A percentile compares a stretch with the other conserved stretches of the same genome.
Conservation (phyloP, 345 rosid species). For the Dipteronia sinensis region DNA sequence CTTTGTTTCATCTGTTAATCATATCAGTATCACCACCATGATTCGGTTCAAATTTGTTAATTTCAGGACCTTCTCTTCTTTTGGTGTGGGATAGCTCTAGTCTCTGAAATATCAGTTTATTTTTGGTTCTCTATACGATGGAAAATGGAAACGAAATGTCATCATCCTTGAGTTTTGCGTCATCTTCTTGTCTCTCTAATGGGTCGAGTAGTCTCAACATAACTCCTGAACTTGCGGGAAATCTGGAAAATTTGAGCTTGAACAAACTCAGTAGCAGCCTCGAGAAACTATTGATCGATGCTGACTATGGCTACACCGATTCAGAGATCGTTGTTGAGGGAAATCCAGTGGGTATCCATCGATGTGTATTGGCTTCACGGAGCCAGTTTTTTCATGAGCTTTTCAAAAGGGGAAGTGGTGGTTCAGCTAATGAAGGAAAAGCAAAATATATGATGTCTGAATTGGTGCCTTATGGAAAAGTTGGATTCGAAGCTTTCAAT, state of each 20-base stretch:
- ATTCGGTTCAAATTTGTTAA: neutral
- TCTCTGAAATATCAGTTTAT: neutral
- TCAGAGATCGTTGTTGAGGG: conserved; percentile 45
- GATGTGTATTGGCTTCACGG: conserved; percentile 51
- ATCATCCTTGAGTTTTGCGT: conserved; percentile 35
- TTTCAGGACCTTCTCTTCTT: neutral
- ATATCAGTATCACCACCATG: neutral
- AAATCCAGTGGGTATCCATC: conserved; percentile 37
- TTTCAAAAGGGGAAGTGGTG: conserved; percentile 25
- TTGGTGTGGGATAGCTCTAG: neutral
- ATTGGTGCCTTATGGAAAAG: conserved; percentile 29
- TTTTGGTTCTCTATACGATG: conserved; percentile 16
- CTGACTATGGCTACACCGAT: conserved; percentile 31
- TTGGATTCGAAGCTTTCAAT: conserved; percentile 46
- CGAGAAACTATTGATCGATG: conserved; percentile 27
- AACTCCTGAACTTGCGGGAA: conserved; percentile 20
- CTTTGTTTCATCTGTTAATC: neutral
- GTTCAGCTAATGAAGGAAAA: conserved; percentile 24
- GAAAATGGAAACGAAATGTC: conserved; percentile 39
- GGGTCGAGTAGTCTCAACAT: conserved; percentile 19
- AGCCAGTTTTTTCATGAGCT: conserved; percentile 40
- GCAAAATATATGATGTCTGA: conserved; percentile 37
- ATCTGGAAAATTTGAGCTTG: conserved; percentile 35
- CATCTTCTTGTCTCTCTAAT: conserved; percentile 32
- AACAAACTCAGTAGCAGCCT: conserved; percentile 41